These are phyloP conservation scores for Botryosphaeria dothidea DNA, from an alignment of 2,329 filamentous ascomycete species.

Conservation along the genomic window DNA sequence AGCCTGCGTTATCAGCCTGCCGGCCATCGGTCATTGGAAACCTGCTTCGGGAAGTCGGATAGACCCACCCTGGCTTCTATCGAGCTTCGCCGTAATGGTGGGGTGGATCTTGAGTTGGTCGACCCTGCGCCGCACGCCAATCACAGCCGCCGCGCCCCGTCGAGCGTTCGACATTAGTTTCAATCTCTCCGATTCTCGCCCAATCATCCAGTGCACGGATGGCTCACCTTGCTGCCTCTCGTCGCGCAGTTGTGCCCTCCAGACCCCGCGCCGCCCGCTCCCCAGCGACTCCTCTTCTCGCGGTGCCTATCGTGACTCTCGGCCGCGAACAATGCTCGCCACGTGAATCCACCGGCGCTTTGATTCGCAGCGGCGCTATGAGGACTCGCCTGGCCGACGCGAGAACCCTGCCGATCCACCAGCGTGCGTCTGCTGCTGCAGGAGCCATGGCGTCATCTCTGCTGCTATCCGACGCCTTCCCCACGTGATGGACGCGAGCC, in stretches of 20 bases:
- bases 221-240: neutral
- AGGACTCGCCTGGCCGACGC: neutral
- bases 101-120: neutral
- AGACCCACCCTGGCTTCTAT: slow-evolving; percentile 1
- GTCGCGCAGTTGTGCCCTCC: no score
- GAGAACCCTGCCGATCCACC: slow-evolving; percentile 10
- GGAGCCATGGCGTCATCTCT: slow-evolving; percentile 4
- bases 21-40: neutral
- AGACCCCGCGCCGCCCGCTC: neutral
- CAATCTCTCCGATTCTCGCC: neutral
- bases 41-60: slow-evolving; percentile 12
- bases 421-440: slow-evolving; percentile 8
- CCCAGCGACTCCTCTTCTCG: neutral
- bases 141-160: neutral
- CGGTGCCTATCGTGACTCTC: no score
- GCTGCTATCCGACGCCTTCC: neutral
- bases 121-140: neutral
- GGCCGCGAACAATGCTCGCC: no score
- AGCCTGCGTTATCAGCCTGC: neutral
- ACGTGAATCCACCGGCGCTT: neutral
- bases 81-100: neutral
- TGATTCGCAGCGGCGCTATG: neutral
- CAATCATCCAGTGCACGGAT: neutral
- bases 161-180: slow-evolving; percentile 10
- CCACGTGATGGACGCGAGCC: neutral